Percentiles rank a stretch among this genome's conserved stretches.
These are phyloP conservation scores for Xylaria sp. DNA, from an alignment of 2,329 filamentous ascomycete species.

Conservation along the genomic window DNA sequence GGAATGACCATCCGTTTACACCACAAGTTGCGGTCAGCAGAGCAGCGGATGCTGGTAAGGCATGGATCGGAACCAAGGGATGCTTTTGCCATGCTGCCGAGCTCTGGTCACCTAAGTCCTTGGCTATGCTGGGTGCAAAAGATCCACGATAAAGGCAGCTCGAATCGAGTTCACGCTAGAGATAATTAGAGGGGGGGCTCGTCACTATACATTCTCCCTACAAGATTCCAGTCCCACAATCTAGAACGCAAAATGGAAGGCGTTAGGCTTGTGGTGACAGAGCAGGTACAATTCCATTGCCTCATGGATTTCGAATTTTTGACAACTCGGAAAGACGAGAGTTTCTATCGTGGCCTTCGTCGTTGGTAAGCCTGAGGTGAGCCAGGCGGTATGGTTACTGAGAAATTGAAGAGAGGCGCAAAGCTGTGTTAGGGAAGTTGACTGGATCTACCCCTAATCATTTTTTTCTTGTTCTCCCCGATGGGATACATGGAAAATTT, in stretches of 20 bases:
- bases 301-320: neutral
- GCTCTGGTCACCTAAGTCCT: neutral
- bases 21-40: constrained; percentile 26
- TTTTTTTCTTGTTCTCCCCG: neutral
- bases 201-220: neutral
- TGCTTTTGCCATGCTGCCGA: neutral
- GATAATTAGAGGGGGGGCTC: neutral
- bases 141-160: constrained; percentile 11
- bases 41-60: constrained; percentile 11
- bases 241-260: neutral
- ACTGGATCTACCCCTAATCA: neutral
- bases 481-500: neutral
- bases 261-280: neutral
- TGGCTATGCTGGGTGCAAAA: constrained; percentile 10
- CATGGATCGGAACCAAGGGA: neutral
- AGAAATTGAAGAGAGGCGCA: neutral
- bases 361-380: neutral
- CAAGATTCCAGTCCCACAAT: neutral
- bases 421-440: neutral
- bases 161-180: neutral
- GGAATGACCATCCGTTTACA: neutral
- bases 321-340: neutral
- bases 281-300: neutral
- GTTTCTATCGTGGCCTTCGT: neutral
- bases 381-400: neutral